Conservation (phyloP, 805 yeast species). For the Saturnispora quitensis region DNA sequence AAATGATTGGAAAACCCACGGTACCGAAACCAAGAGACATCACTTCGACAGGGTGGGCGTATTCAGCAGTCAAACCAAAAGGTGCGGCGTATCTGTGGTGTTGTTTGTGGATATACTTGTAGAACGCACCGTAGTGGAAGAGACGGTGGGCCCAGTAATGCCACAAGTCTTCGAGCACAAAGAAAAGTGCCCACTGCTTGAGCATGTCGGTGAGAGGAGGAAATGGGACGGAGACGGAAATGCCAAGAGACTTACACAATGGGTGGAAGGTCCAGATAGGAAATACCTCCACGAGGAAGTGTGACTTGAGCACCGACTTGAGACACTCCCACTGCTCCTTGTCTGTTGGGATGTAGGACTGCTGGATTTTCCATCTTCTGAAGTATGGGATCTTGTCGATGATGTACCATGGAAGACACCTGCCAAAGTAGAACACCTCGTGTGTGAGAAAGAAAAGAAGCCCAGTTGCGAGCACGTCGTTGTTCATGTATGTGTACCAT, state of each 20-base stretch:
- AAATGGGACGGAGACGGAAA: constrained; percentile 44
- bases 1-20: constrained; percentile 50
- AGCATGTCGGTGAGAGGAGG: constrained; percentile 36
- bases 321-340: constrained; percentile 56
- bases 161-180: constrained; percentile 49
- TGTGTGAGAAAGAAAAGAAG: constrained; percentile 45
- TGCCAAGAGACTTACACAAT: constrained; percentile 39
- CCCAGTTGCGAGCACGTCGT: constrained; percentile 51
- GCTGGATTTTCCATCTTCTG: constrained; percentile 46
- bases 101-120: constrained; percentile 49
- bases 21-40: constrained; percentile 51
- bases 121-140: constrained; percentile 47
- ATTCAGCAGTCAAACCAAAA: constrained; percentile 52
- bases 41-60: constrained; percentile 53
- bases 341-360: constrained; percentile 40
- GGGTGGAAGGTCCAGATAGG: constrained; percentile 62
- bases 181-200: constrained; percentile 39
- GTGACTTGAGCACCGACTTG: constrained; percentile 47
- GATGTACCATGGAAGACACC: constrained; percentile 51
- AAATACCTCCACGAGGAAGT: constrained; percentile 48
- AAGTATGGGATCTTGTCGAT: constrained; percentile 46
- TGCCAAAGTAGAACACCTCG: constrained; percentile 48
- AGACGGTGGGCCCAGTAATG: constrained; percentile 52
- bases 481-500: constrained; percentile 45
- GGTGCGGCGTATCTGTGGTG: constrained; percentile 58